A percentile compares a stretch with the other conserved stretches of the same genome.
Conservation (phyloP, 2,329 filamentous ascomycete species). For the Fusarium sp. region DNA sequence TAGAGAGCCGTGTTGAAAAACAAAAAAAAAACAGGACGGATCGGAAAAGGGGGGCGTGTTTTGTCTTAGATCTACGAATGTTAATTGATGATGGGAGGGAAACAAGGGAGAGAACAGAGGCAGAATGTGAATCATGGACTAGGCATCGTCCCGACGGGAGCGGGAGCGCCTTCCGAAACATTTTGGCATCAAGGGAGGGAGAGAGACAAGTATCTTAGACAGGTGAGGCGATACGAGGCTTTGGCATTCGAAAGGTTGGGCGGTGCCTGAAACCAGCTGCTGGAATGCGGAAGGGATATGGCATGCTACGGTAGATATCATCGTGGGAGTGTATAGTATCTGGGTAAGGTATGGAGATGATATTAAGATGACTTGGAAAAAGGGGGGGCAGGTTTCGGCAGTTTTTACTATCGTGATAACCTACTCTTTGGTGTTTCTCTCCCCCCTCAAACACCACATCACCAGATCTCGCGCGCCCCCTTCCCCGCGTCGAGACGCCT, state of each 20-base stretch:
- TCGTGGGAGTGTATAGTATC: neutral
- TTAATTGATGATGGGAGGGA: neutral
- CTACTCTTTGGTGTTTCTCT: slow-evolving; percentile 15
- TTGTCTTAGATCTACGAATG: neutral
- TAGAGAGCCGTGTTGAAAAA: neutral
- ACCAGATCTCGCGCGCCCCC: neutral
- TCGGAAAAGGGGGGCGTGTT: neutral
- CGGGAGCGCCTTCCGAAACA: slow-evolving; percentile 20
- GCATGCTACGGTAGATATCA: neutral
- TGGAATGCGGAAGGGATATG: slow-evolving; percentile 6
- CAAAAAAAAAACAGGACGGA: neutral
- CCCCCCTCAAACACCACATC: neutral
- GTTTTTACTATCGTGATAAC: slow-evolving; percentile 1
- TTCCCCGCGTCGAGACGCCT: neutral
- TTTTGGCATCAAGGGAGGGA: slow-evolving; percentile 14
- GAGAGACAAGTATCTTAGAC: slow-evolving; percentile 17
- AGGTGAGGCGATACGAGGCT: neutral
- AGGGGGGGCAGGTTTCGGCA: neutral
- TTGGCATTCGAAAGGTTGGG: neutral
- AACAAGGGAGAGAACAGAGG: neutral
- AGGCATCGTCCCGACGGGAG: slow-evolving; percentile 33
- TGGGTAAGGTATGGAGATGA: slow-evolving; percentile 9
- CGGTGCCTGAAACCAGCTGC: neutral
- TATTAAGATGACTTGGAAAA: neutral
- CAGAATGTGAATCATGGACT: neutral